Evolutionary conservation across 768 basidiomycete genomes (phyloP), one percentile per base, ranked within the genome.

Genomic region (Tulasnella sp.): DNA sequence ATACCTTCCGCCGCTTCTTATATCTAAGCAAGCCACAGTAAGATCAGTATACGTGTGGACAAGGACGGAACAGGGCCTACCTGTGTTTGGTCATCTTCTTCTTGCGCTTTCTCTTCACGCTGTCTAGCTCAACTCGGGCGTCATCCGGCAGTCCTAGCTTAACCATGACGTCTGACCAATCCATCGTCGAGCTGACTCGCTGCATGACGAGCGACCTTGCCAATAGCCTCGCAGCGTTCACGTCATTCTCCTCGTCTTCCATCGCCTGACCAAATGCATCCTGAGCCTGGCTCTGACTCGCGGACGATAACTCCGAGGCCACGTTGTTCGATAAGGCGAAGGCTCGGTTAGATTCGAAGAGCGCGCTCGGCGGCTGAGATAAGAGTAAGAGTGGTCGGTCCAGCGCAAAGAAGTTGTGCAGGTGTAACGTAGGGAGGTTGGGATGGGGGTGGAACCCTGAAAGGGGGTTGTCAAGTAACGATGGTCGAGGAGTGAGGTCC

Each of bases 61-160:
- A 38, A 38, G 15, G 34, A 24, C 27, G 29, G 30, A 11, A 30
- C 1, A 29, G 32, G 2, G 77, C 87, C 72, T 68, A 91, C 90
- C 94, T 94, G 72, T 95, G 92, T 74, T 93, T 95, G 80, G 86
- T 90, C 84, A 95, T 95, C 83, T 94, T 95, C 82, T 83, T 86
- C 77, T 82, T 77, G 66, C 82, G 78, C 77, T 92, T 92, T 71
- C 88, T 80, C 76, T 84, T 86, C 27, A 81, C 82, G 65, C 88
- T 90, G 66, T 91, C 89, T 73, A 88, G 76, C 69, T 82, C 71
- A 15, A 88, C 77, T 45, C 75, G 74, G n/a, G 77, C 77, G 65
- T 72, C 70, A 47, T 76, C 73, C 30, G 77, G 72, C 42, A 88
- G 66, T 27, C 88, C 89, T 5, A 93, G 74, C 51, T 74, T 74